Evolutionary conservation across 495 filamentous ascomycete genomes (phyloP).

Genomic region (Venustampulla echinocandica): DNA sequence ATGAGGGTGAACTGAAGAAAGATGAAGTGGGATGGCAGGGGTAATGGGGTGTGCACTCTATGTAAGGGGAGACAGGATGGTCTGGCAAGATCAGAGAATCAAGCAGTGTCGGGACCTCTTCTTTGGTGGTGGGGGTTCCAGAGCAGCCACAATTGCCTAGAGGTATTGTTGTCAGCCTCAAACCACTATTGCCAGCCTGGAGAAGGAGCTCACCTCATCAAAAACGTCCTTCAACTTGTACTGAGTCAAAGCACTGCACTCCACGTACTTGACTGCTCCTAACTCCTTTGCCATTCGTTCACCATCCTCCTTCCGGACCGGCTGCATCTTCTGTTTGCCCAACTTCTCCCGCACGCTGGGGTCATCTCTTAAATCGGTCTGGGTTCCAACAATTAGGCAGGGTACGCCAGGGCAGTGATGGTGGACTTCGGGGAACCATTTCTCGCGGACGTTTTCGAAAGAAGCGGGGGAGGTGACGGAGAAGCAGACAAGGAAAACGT

Average conservation of each 20-base stretch:
- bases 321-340: conserved; percentile 87
- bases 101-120: conserved; percentile 46
- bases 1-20: too few species aligned
- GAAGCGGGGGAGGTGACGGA: conserved; percentile 97
- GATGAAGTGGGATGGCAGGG: too few species aligned
- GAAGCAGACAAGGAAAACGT: conserved; percentile 98
- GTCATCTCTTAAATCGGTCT: conserved; percentile 93
- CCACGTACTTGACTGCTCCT: conserved; percentile 94
- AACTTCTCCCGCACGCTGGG: conserved; percentile 83
- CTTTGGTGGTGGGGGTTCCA: conserved; percentile 74
- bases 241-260: conserved; percentile 95
- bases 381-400: conserved; percentile 95
- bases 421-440: conserved; percentile 98
- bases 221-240: conserved; percentile 99
- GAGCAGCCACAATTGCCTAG: conserved; percentile 84
- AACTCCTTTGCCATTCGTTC: conserved; percentile 95
- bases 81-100: conserved; percentile 37
- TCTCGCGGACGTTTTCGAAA: conserved; percentile 98
- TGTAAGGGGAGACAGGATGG: too few species aligned
- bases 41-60: too few species aligned
- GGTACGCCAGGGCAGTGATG: conserved; percentile 98
- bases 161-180: too few species aligned
- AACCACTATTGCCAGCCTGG: not conserved
- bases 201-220: conserved; percentile 64
- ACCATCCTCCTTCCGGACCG: conserved; percentile 84